These are phyloP conservation scores for Pichia eremophila DNA, from an alignment of 805 yeast species.

Conservation along the genomic window DNA sequence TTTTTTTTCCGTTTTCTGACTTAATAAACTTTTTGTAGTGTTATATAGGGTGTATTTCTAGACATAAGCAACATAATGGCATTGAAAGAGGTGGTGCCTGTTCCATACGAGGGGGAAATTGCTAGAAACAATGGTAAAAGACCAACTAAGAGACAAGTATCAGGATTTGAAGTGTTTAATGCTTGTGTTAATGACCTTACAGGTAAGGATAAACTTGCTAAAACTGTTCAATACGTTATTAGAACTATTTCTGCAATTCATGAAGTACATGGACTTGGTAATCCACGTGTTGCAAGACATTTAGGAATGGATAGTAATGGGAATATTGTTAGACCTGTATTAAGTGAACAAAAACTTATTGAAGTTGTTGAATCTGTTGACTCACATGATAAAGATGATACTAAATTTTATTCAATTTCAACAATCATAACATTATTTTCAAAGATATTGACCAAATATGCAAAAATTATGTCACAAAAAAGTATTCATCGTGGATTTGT, in stretches of 20 bases:
- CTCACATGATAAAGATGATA: no score
- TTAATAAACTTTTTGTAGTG: no score
- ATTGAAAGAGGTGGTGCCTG: not conserved
- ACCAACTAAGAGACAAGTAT: not conserved
- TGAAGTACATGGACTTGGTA: constrained; percentile 21
- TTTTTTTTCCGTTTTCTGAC: no score
- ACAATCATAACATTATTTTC: not conserved
- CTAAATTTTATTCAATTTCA: not conserved
- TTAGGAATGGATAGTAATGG: not conserved
- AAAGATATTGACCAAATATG: not conserved
- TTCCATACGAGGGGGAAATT: not conserved
- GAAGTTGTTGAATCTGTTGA: no score
- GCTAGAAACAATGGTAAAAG: not conserved
- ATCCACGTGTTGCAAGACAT: not conserved
- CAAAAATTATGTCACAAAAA: not conserved
- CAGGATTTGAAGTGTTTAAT: constrained; percentile 7
- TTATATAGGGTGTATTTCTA: no score
- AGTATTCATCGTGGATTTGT: not conserved
- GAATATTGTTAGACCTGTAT: no score
- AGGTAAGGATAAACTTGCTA: constrained; percentile 68
- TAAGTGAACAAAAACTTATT: no score
- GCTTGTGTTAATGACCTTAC: constrained; percentile 37
- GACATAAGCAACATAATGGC: not conserved
- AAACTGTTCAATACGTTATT: constrained; percentile 49
- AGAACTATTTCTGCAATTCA: constrained; percentile 34